These are phyloP conservation scores for Hyaloscypha variabilis DNA, from an alignment of 495 filamentous ascomycete genomes.

Conservation along the genomic window DNA sequence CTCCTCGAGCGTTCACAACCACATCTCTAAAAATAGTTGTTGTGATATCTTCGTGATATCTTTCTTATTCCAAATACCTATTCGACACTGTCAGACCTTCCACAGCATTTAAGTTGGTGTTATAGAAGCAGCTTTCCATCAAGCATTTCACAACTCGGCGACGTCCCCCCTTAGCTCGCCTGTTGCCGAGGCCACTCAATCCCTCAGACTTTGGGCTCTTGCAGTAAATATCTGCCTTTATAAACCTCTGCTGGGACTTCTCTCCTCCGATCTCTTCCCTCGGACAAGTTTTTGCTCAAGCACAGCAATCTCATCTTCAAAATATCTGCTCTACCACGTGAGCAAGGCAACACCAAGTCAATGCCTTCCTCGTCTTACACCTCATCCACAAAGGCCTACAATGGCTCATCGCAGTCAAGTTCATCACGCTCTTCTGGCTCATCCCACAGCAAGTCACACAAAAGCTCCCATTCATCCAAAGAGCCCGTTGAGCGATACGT, in stretches of 20 bases:
- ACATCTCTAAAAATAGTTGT: not conserved
- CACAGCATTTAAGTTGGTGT: not conserved
- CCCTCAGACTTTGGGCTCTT: not conserved
- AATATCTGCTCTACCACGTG: not conserved
- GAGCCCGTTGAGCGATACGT: not conserved
- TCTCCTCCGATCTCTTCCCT: not conserved
- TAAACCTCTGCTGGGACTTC: not conserved
- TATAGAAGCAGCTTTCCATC: not conserved
- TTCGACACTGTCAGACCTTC: not conserved
- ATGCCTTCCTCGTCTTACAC: not conserved
- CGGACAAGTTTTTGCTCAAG: not conserved
- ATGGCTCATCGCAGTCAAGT: constrained; percentile 4
- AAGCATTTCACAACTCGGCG: not conserved
- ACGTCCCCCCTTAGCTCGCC: not conserved
- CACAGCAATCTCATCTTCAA: not conserved
- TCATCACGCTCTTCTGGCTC: not conserved
- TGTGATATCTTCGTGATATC: not conserved
- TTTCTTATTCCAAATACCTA: not conserved
- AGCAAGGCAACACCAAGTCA: not conserved
- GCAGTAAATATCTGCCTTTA: not conserved
- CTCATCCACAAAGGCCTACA: constrained; percentile 8
- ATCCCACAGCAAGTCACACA: not conserved
- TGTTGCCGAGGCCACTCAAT: not conserved
- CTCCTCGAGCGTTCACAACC: not conserved
- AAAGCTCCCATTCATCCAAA: not conserved